Percentiles rank a stretch among this genome's conserved stretches.
Conservation (phyloP, 2,329 filamentous ascomycete species). For the Fusarium citri region DNA sequence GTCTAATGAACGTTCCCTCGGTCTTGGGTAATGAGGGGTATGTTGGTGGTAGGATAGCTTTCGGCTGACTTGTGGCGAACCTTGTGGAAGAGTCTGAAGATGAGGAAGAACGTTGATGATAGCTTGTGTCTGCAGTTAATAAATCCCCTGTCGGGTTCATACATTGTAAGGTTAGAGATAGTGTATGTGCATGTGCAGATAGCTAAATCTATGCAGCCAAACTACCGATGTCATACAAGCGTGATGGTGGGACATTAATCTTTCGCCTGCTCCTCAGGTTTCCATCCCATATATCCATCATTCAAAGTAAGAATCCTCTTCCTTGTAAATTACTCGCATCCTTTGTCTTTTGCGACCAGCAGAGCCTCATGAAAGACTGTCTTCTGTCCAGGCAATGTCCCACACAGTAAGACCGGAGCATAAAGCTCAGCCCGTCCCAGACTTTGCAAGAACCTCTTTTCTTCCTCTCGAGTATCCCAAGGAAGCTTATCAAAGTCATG, state of each 20-base stretch:
- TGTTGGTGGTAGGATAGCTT: conserved; percentile 9
- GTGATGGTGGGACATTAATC: not conserved
- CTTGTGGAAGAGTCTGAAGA: too few relatives aligned
- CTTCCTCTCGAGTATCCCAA: conserved; percentile 2
- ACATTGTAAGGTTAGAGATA: too few relatives aligned
- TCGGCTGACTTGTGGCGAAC: too few relatives aligned
- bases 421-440: not conserved
- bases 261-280: not conserved
- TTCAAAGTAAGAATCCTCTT: not conserved
- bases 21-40: not conserved
- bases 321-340: not conserved
- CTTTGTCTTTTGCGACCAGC: not conserved
- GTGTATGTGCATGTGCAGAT: too few relatives aligned
- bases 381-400: not conserved
- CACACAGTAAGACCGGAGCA: not conserved
- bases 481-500: not conserved
- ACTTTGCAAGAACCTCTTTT: not conserved
- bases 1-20: not conserved
- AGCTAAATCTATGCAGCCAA: too few relatives aligned
- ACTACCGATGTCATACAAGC: too few relatives aligned
- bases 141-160: too few relatives aligned
- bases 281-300: not conserved
- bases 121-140: too few relatives aligned
- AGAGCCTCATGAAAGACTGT: not conserved
- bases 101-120: too few relatives aligned